Percentiles rank a stretch among this genome's conserved stretches.
Evolutionary conservation across 2,329 filamentous ascomycete species (phyloP).

Genomic region (Fusarium gaditjirri): DNA sequence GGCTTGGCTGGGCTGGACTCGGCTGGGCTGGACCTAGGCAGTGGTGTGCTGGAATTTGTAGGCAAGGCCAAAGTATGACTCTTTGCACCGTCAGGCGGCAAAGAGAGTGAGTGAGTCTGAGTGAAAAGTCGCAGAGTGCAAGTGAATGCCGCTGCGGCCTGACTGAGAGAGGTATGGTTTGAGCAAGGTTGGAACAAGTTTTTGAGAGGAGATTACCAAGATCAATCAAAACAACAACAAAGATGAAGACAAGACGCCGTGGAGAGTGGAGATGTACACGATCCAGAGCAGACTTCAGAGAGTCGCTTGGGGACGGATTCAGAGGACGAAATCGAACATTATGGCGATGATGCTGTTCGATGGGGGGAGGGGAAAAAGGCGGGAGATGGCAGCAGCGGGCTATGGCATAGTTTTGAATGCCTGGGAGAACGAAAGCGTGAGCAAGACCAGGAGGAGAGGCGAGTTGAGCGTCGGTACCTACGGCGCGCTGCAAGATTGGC

Average conservation of each 20-base stretch:
- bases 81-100: slow-evolving; percentile 35
- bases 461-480: slow-evolving; percentile 36
- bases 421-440: slow-evolving; percentile 38
- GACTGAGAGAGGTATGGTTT: slow-evolving; percentile 25
- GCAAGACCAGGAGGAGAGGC: slow-evolving; percentile 32
- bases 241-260: slow-evolving; percentile 49
- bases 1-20: slow-evolving; percentile 35
- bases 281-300: slow-evolving; percentile 64
- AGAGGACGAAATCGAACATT: slow-evolving; percentile 64
- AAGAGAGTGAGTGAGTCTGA: slow-evolving; percentile 28
- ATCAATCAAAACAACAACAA: slow-evolving; percentile 41
- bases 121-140: slow-evolving; percentile 57
- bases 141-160: slow-evolving; percentile 62
- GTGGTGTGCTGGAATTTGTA: slow-evolving; percentile 40
- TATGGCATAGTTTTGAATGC: slow-evolving; percentile 52
- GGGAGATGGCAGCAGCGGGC: slow-evolving; percentile 45
- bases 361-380: slow-evolving; percentile 55
- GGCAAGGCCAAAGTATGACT: slow-evolving; percentile 29
- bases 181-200: slow-evolving; percentile 3
- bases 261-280: slow-evolving; percentile 52
- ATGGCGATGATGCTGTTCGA: slow-evolving; percentile 64
- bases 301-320: slow-evolving; percentile 62
- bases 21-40: slow-evolving; percentile 38
- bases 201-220: slow-evolving; percentile 26
- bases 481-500: slow-evolving; percentile 26